phyloP scores from a whole-genome alignment of 164 flowering plant species.

The Tetracentron sinense region DNA sequence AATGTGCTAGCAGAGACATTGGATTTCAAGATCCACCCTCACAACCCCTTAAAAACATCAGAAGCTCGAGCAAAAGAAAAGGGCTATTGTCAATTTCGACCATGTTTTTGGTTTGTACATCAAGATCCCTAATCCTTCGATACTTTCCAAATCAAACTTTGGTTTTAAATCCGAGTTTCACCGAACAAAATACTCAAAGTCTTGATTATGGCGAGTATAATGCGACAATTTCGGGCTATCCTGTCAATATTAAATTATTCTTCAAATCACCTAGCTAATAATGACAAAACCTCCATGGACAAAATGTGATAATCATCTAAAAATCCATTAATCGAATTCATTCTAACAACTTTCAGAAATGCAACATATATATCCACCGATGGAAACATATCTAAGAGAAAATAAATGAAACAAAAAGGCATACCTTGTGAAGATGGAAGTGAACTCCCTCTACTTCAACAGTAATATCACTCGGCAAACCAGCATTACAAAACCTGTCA shows the following conservation, averaged over 20 bases:
- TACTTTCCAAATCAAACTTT: neutral
- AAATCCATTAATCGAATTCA: too few relatives aligned
- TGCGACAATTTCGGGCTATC: too few relatives aligned
- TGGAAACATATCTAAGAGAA: constrained; percentile 2
- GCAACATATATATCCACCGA: neutral
- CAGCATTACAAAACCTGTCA: constrained; percentile 71
- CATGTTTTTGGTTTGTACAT: neutral
- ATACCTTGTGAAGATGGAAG: constrained; percentile 90
- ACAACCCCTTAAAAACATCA: neutral
- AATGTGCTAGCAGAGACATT: neutral
- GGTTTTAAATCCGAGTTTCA: too few relatives aligned
- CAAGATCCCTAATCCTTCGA: neutral
- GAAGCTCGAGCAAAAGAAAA: neutral
- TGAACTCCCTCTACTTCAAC: constrained; percentile 48
- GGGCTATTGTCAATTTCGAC: neutral
- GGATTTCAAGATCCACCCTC: neutral
- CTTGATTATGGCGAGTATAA: too few relatives aligned
- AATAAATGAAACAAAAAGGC: neutral
- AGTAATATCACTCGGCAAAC: constrained; percentile 67
- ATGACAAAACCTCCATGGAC: neutral
- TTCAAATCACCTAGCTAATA: neutral
- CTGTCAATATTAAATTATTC: too few relatives aligned
- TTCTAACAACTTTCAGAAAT: neutral
- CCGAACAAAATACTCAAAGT: too few relatives aligned
- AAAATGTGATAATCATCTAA: too few relatives aligned